Evolutionary conservation across 2,329 filamentous ascomycete species (phyloP).

Genomic region (Penicillium nordicum): DNA sequence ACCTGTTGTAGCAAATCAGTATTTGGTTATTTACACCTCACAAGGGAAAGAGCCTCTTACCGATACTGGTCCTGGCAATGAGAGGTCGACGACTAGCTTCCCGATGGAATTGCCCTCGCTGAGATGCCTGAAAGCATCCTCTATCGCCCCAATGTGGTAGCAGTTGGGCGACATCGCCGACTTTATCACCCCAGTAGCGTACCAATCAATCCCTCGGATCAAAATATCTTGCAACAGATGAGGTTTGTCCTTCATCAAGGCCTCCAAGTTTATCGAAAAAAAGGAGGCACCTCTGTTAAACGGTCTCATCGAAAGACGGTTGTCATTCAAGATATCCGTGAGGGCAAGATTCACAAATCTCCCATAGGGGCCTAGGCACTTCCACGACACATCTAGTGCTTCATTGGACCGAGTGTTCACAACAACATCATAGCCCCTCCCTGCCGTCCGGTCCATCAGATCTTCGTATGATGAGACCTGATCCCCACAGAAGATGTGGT

Average conservation of each 20-base stretch:
- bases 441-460: background rate
- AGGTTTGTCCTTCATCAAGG: background rate
- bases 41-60: background rate
- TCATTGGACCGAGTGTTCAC: background rate
- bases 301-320: background rate
- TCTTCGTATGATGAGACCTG: background rate
- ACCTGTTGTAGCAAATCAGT: background rate
- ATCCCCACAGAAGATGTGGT: background rate
- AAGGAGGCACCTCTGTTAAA: background rate
- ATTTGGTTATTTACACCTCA: background rate
- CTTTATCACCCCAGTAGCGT: background rate
- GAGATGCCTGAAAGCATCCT: background rate
- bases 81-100: background rate
- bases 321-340: background rate
- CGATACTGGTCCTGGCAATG: background rate
- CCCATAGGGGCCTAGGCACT: background rate
- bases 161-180: background rate
- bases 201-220: background rate
- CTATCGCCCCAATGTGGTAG: background rate
- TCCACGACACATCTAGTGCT: background rate
- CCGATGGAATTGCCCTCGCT: background rate
- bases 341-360: background rate
- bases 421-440: background rate
- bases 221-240: background rate
- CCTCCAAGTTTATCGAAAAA: background rate